Evolutionary conservation across 257 asterid genomes (phyloP).

Genomic region (Capsicum baccatum): DNA sequence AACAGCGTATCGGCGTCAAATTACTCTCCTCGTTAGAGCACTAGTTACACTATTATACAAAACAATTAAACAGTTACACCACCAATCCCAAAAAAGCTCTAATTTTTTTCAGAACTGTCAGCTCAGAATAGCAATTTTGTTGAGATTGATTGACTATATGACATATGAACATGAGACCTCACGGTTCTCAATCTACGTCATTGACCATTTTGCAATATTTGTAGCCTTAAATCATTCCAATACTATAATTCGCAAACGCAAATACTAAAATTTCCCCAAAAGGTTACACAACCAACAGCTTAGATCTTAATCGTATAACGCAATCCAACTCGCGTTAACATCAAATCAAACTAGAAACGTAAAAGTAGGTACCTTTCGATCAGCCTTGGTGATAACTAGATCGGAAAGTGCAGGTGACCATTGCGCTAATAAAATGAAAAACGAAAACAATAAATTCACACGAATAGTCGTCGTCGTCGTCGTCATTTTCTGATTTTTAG

Average conservation of each 20-base stretch:
- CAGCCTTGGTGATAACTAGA: constrained; percentile 78
- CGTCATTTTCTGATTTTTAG: constrained; percentile 19
- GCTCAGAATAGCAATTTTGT: background rate
- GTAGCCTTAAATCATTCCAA: background rate
- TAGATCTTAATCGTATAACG: background rate
- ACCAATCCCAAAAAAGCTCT: background rate
- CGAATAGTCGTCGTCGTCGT: constrained; percentile 38
- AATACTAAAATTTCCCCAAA: background rate
- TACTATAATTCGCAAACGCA: background rate
- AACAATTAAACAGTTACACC: background rate
- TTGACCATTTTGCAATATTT: too few relatives aligned
- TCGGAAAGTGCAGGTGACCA: constrained; percentile 60
- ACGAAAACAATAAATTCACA: constrained; percentile 41
- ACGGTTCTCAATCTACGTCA: too few relatives aligned
- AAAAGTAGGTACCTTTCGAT: constrained; percentile 65
- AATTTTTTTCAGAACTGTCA: background rate
- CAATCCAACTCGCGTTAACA: too few relatives aligned
- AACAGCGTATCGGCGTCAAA: background rate
- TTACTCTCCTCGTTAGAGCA: background rate
- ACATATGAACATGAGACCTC: too few relatives aligned
- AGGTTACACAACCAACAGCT: background rate
- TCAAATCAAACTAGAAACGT: background rate
- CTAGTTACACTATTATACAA: background rate
- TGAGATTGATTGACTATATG: background rate
- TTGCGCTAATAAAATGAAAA: background rate